These are phyloP conservation scores for Chlorella sorokiniana DNA, from an alignment of 139 green algal species.

Conservation along the genomic window DNA sequence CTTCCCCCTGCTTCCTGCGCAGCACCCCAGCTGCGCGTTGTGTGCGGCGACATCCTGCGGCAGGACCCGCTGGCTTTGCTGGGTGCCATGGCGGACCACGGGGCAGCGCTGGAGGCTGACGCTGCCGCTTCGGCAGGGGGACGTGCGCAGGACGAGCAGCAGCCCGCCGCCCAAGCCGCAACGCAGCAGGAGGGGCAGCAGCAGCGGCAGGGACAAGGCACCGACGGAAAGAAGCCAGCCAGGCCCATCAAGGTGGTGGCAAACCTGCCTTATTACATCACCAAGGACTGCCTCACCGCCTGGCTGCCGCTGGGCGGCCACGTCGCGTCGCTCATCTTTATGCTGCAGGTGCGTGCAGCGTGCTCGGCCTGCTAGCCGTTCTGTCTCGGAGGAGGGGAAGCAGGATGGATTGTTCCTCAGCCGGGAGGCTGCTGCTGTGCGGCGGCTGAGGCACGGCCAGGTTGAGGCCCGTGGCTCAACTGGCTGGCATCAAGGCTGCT, in stretches of 20 bases:
- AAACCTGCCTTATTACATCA: slow-evolving; percentile 99
- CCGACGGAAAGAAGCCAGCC: neutral
- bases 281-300: slow-evolving; percentile 84
- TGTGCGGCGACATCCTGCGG: slow-evolving; percentile 75
- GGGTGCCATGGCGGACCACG: slow-evolving; percentile 22
- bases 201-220: neutral
- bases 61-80: slow-evolving; percentile 53
- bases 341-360: slow-evolving; percentile 65
- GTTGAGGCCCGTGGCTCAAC: no score
- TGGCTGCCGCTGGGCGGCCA: slow-evolving; percentile 76
- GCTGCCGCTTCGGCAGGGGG: no score
- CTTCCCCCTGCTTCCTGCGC: neutral
- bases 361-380: no score
- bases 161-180: neutral
- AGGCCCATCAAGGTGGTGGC: slow-evolving; percentile 80
- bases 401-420: neutral
- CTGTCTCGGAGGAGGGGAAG: neutral
- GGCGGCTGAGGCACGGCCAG: no score
- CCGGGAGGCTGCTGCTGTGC: neutral
- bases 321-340: slow-evolving; percentile 76
- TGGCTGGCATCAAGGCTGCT: no score
- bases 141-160: slow-evolving; percentile 11
- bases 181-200: slow-evolving; percentile 23
- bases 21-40: slow-evolving; percentile 49
- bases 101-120: neutral